Conservation (phyloP, 2,329 filamentous ascomycete genomes). For the Beauveria brongniartii region DNA sequence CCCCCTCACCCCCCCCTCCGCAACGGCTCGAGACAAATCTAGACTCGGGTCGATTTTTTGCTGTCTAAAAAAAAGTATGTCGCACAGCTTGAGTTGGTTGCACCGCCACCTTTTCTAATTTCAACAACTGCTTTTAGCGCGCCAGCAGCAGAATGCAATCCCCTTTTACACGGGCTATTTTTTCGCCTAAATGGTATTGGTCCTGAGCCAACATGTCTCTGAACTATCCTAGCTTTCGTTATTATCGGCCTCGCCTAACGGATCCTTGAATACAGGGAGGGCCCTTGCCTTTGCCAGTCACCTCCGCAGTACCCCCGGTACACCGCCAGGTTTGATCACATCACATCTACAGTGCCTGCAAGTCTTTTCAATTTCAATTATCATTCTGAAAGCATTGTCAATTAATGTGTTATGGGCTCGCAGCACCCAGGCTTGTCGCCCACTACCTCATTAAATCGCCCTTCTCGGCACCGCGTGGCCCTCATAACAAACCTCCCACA, state of each 20-base stretch:
- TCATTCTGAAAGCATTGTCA: not conserved
- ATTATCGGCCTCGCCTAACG: not conserved
- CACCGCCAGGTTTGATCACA: not conserved
- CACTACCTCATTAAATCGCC: conserved; percentile 3
- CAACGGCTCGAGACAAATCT: conserved; percentile 4
- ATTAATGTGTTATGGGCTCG: not conserved
- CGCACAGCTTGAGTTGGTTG: not conserved
- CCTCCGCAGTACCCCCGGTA: too few species aligned
- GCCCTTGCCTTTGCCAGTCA: too few species aligned
- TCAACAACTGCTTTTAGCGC: not conserved
- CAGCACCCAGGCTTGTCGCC: not conserved
- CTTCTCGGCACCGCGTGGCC: not conserved
- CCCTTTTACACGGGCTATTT: not conserved
- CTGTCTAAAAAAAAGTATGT: not conserved
- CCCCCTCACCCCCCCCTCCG: not conserved
- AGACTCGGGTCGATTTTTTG: conserved; percentile 2
- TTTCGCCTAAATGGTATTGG: not conserved
- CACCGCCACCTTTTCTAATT: conserved; percentile 13
- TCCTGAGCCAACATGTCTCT: not conserved
- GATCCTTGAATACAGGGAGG: not conserved
- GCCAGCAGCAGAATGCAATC: not conserved
- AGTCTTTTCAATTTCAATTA: not conserved
- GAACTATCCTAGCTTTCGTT: not conserved
- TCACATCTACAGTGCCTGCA: not conserved
- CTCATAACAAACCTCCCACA: not conserved